A percentile compares a stretch with the other conserved stretches of the same genome.
Conservation (phyloP, 306 rosid genomes). For the Quercus agrifolia region DNA sequence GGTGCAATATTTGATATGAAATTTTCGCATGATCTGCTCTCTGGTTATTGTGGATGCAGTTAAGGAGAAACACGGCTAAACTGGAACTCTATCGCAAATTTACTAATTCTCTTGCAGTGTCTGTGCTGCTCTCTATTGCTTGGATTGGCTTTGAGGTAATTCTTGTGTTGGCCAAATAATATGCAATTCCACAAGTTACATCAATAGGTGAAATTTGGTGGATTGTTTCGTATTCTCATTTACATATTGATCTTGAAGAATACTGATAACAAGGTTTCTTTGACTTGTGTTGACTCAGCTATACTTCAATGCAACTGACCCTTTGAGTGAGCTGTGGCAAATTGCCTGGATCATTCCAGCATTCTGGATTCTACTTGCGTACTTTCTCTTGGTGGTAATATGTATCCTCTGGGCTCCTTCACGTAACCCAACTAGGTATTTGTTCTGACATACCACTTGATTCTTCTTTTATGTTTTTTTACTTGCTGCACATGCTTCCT, state of each 20-base stretch:
- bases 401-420: constrained; percentile 97
- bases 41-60: constrained; percentile 42
- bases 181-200: not conserved
- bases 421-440: constrained; percentile 84
- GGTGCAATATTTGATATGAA: not conserved
- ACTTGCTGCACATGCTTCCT: not conserved
- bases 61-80: constrained; percentile 80
- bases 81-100: constrained; percentile 89
- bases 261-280: constrained; percentile 14
- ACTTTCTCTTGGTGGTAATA: constrained; percentile 60
- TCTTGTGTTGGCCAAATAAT: constrained; percentile 3
- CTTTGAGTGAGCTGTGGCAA: constrained; percentile 89
- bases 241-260: constrained; percentile 2
- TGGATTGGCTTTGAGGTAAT: constrained; percentile 98
- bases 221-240: not conserved
- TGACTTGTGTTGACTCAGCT: constrained; percentile 47
- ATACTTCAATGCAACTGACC: constrained; percentile 92
- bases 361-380: constrained; percentile 80
- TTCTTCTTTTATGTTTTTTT: constrained; percentile 1
- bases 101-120: constrained; percentile 82
- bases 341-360: constrained; percentile 96
- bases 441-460: constrained; percentile 6
- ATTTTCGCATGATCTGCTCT: constrained; percentile 5
- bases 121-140: constrained; percentile 78
- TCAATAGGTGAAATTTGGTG: constrained; percentile 1